Percentiles rank a stretch among this genome's conserved stretches.
These are phyloP conservation scores for Ophiostoma montium DNA, from an alignment of 2,329 filamentous ascomycete genomes.

Conservation along the genomic window DNA sequence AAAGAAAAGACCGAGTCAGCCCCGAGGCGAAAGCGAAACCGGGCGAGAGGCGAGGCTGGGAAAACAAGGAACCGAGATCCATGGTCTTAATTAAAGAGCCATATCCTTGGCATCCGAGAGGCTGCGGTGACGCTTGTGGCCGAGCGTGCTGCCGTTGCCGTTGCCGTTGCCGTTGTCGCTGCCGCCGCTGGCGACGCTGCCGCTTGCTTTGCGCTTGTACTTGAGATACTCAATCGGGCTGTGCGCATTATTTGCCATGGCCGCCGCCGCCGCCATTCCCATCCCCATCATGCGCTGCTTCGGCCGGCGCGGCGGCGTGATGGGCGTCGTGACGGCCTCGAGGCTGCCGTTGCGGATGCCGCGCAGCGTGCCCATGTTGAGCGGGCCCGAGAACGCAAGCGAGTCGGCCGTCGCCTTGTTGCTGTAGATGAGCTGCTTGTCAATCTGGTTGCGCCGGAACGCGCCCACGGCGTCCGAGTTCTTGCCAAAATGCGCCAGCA, in stretches of 20 bases:
- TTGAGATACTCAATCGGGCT: slow-evolving; percentile 35
- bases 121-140: slow-evolving; percentile 44
- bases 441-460: slow-evolving; percentile 57
- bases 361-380: slow-evolving; percentile 44
- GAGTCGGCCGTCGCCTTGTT: slow-evolving; percentile 48
- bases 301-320: slow-evolving; percentile 50
- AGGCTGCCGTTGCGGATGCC: slow-evolving; percentile 53
- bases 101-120: slow-evolving; percentile 39
- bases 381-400: slow-evolving; percentile 45
- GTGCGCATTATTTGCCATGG: no score
- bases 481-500: slow-evolving; percentile 54
- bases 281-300: slow-evolving; percentile 29
- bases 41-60: neutral
- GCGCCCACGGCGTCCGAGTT: slow-evolving; percentile 57
- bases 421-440: slow-evolving; percentile 45
- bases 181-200: slow-evolving; percentile 17
- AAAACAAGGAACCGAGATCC: neutral
- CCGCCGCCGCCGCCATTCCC: slow-evolving; percentile 20
- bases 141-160: slow-evolving; percentile 20
- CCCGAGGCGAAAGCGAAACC: neutral
- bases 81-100: slow-evolving; percentile 6
- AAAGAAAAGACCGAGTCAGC: neutral
- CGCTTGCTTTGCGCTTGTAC: slow-evolving; percentile 35
- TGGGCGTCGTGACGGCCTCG: slow-evolving; percentile 50
- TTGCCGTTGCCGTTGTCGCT: slow-evolving; percentile 17